Base-by-base conservation (phyloP, 2,329 filamentous ascomycete genomes). In the Fusarium irregulare region DNA sequence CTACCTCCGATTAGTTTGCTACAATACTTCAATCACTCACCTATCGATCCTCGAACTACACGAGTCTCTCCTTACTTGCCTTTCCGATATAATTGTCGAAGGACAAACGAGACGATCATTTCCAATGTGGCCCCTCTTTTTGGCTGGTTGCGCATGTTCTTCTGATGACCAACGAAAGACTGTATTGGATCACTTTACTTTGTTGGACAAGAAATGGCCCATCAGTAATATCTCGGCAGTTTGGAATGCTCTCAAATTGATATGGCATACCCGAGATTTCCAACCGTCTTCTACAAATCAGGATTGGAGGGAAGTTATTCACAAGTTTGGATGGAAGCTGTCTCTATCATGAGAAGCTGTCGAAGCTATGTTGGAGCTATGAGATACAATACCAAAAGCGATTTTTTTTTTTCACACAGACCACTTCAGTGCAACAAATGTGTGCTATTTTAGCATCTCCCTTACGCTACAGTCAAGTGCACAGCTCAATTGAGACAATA, bases 291-390 rank as follows among this genome's bases (percentile, higher is more conserved):
- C 60, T 4, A 60, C 60, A 9, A 58, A 66, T 18, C 70, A 74
- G 23, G 72, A 74, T 34, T 74, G 72, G 72, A 71, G 66, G 20
- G 66, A 71, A 18, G 54, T 75, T 13, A 69, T 74, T 25, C 66
- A 73, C 51, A 74, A 71, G 13, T 74, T 74, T 60, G 72, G 72
- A 10, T 74, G 72, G 72, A 75, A 74, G 23, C 42, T 74, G 37
- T 61, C 62, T 13, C 23, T 65, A 16, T 64, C 61, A 25, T 62
- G 23, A 37, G 34, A 37, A 37, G 34, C 18, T n/a, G 18, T 5
- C 9, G 6, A n/a, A 11, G 18, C 34, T 37, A 37, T 7, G 5
- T 37, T 37, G 34, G 6, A 37, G 34, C 18, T 11, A 7, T 11
- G 10, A 37, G 18, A n/a, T 37, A 37, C 34, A 37, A 37, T 37